phyloP scores from a whole-genome alignment of 192 early-diverging fungal genomes.

The Thoreauomyces humboldtii region DNA sequence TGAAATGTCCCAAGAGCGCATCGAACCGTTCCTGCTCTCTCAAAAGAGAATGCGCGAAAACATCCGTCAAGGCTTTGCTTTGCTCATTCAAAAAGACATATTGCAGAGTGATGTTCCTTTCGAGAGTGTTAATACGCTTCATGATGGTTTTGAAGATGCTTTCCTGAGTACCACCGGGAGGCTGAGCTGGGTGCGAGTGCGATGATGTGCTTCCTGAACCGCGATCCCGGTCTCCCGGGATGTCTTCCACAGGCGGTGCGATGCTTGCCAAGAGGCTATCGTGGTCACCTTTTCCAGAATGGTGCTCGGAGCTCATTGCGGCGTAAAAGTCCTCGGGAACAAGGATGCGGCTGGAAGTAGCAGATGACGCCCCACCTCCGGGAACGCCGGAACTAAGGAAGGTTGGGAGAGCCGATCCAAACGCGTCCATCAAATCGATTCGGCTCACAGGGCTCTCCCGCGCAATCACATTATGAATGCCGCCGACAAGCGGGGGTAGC shows the following conservation, averaged over 20 bases:
- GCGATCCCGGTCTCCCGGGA: not conserved
- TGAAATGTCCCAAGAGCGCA: conserved; percentile 31
- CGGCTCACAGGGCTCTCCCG: not conserved
- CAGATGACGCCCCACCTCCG: not conserved
- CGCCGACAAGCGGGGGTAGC: not conserved
- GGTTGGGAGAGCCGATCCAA: not conserved
- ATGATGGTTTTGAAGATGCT: conserved; percentile 90
- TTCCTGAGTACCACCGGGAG: conserved; percentile 58
- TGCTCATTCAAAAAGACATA: conserved; percentile 46
- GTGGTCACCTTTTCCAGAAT: not conserved
- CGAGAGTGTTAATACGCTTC: conserved; percentile 75
- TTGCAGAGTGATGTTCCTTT: conserved; percentile 70
- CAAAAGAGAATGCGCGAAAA: conserved; percentile 29
- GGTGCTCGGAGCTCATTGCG: not conserved
- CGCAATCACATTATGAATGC: not conserved
- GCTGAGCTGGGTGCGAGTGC: not conserved
- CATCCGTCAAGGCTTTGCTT: conserved; percentile 36
- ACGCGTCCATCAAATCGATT: not conserved
- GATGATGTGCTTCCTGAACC: not conserved
- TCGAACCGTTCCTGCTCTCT: conserved; percentile 26
- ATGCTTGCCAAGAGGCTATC: not conserved
- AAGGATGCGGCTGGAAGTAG: not conserved
- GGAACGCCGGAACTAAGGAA: not conserved
- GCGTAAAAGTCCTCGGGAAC: conserved; percentile 10
- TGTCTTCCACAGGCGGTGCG: not conserved